phyloP scores from a whole-genome alignment of 1,139 yeast genomes.

The Magnusiomyces sp. region DNA sequence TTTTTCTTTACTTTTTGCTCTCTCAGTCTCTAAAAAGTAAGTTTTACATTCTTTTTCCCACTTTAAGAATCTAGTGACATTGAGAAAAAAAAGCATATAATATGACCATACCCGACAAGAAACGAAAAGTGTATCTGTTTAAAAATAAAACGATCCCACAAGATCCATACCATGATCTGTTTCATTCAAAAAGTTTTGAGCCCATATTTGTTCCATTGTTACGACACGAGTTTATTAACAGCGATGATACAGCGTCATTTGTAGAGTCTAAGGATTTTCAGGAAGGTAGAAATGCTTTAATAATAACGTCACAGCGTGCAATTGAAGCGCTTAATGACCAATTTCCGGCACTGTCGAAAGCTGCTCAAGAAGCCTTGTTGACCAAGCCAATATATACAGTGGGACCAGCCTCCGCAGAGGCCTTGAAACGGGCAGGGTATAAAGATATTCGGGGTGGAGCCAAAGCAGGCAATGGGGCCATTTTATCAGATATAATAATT shows the following conservation, averaged over 20 bases:
- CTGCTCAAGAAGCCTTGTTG: slow-evolving; percentile 15
- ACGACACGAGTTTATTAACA: slow-evolving; percentile 50
- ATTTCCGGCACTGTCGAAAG: slow-evolving; percentile 18
- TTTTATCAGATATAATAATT: slow-evolving; percentile 57
- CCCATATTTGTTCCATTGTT: slow-evolving; percentile 56
- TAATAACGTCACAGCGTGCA: slow-evolving; percentile 89
- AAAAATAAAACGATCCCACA: slow-evolving; percentile 60
- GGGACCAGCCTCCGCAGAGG: slow-evolving; percentile 77
- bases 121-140: slow-evolving; percentile 36
- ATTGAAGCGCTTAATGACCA: slow-evolving; percentile 57
- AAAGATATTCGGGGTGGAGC: slow-evolving; percentile 59
- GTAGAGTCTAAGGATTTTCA: slow-evolving; percentile 38
- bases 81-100: no score
- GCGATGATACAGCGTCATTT: slow-evolving; percentile 36
- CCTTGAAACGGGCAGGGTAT: slow-evolving; percentile 59
- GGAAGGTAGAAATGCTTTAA: slow-evolving; percentile 41
- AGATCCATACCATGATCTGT: slow-evolving; percentile 51
- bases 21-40: no score
- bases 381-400: slow-evolving; percentile 67
- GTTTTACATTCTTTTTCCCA: no score
- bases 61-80: no score
- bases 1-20: neutral
- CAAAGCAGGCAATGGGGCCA: slow-evolving; percentile 73
- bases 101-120: no score
- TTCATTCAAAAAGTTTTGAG: slow-evolving; percentile 34